Evolutionary conservation across 2,329 filamentous ascomycete species (phyloP).

Genomic region (Alternaria consortialis): DNA sequence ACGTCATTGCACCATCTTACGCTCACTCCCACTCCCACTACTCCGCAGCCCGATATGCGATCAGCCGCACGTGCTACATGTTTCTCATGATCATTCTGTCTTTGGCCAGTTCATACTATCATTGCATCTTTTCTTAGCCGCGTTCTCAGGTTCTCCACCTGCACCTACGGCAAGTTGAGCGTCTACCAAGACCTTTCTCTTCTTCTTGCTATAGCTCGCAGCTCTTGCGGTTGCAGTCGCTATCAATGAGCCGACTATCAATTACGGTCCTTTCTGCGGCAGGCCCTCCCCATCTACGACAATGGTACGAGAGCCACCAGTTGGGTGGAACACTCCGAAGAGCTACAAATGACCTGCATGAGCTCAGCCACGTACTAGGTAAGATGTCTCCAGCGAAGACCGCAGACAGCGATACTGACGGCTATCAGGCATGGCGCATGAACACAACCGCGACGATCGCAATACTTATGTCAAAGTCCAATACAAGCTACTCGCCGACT

Average conservation of each 20-base stretch:
- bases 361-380: constrained; percentile 3
- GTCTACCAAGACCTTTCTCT: neutral
- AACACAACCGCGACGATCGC: constrained; percentile 12
- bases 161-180: neutral
- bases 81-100: neutral
- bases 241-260: neutral
- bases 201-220: neutral
- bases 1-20: neutral
- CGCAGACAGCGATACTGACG: neutral
- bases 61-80: neutral
- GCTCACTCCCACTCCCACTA: neutral
- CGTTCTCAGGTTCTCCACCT: neutral
- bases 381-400: neutral
- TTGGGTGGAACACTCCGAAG: constrained; percentile 11
- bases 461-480: constrained; percentile 9
- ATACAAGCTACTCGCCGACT: constrained; percentile 7
- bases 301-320: constrained; percentile 1
- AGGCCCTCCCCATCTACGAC: neutral
- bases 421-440: constrained; percentile 3
- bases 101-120: neutral
- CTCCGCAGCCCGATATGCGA: neutral
- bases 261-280: neutral
- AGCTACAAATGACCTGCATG: neutral
- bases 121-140: neutral
- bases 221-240: neutral